These are phyloP conservation scores for Lagerstroemia speciosa DNA, from an alignment of 345 rosid species.

Conservation along the genomic window DNA sequence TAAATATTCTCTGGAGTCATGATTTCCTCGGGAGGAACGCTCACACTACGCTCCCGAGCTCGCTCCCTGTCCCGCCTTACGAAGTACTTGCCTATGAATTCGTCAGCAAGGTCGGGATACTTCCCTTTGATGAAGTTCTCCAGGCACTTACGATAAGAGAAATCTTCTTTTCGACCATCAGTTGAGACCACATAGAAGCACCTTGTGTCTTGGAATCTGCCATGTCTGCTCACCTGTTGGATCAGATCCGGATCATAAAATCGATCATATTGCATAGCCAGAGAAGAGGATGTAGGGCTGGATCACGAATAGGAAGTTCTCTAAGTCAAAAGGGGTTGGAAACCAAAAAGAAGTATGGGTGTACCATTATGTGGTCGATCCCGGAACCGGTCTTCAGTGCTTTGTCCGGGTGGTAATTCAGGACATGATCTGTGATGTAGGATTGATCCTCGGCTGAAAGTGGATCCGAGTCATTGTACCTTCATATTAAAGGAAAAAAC, in stretches of 20 bases:
- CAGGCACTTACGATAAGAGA: constrained; percentile 71
- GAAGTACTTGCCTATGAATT: constrained; percentile 57
- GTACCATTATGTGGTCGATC: constrained; percentile 64
- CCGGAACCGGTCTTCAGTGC: constrained; percentile 64
- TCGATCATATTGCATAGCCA: not conserved
- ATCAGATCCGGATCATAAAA: constrained; percentile 1
- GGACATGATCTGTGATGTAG: constrained; percentile 48
- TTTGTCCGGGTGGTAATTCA: constrained; percentile 72
- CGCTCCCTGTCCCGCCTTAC: constrained; percentile 25
- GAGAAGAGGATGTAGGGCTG: not conserved
- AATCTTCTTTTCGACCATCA: constrained; percentile 62
- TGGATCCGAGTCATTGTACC: constrained; percentile 78
- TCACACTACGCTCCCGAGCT: constrained; percentile 29
- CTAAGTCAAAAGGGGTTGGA: no score
- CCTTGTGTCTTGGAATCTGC: constrained; percentile 42
- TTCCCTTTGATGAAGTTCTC: constrained; percentile 49
- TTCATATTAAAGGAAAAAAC: constrained; percentile 17
- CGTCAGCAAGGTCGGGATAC: constrained; percentile 53
- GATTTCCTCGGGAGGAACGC: constrained; percentile 15
- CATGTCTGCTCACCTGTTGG: constrained; percentile 62
- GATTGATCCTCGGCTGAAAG: constrained; percentile 59
- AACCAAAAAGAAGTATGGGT: no score
- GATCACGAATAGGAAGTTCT: constrained; percentile 15
- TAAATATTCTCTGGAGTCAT: not conserved
- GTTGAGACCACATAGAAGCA: constrained; percentile 69